Base-by-base conservation (phyloP, 1,284 basidiomycete genomes). In the Phlebopus sp. region DNA sequence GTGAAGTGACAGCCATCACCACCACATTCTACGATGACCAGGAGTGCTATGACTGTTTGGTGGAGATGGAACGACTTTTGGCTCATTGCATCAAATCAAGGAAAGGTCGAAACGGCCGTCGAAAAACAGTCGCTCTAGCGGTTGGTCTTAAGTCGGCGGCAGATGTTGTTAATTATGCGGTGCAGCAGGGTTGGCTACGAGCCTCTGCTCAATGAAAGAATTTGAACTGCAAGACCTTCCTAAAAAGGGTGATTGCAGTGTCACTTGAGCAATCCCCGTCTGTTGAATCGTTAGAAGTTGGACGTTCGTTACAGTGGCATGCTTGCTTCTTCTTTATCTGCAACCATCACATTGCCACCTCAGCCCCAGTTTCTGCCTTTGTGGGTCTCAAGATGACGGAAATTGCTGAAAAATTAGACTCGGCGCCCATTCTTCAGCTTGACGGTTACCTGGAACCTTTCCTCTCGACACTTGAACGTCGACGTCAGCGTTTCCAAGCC, bases 391-490 rank as follows among this genome's bases (percentile, higher is more conserved):
- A 43, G 42, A 64, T 61, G 62, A 49, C 54, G 17, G 43, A 54
- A 11, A 44, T 47, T 43, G 76, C 78, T 70, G 59, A 74, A 29
- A 70, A 71, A 27, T 68, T 88, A 52, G 75, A 82, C 54, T 67
- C 77, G 8, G 70, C 82, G 60, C 66, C 71, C 36, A 71, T 90
- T 32, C 70, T 86, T 50, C 69, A 77, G 37, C 69, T 81, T 55
- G 89, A 91, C 63, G 72, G 75, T 14, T 90, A 87, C 74, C 83
- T 97, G 34, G 81, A 86, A 58, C 84, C 86, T 1, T 83, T 88
- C 64, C 75, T 88, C 32, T 74, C 79, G 18, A 78, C 82, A 39
- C 86, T 97, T 66, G 72, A 82, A 49, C 74, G 81, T 55, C 81
- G 93, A 41, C 81, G 91, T 69, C 77, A 81, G 38, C 69, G 72